Evolutionary conservation across 768 basidiomycete species (phyloP), one percentile per base, ranked within the genome.

Genomic region (Leucocoprinus birnbaumii): DNA sequence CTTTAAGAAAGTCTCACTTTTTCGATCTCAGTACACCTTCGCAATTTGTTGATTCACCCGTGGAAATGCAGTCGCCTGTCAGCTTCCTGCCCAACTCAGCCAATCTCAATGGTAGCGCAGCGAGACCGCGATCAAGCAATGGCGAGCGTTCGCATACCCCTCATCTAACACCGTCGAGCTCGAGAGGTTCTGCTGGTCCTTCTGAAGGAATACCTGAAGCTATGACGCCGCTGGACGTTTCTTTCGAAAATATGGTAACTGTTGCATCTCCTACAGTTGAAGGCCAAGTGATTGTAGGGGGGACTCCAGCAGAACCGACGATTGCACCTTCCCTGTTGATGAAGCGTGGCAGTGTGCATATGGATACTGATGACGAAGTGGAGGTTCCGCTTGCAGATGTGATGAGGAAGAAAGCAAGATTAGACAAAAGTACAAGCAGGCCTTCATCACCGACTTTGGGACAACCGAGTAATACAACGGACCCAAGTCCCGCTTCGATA

Each of bases 1-100:
- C 61, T 19, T 70, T 51, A 63, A 62, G 19, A 55, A 49, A 13
- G 61, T 31, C 31, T 31, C 31, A 31, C 6, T 31, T 31, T 11
- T 31, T 31, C 11, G 31, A 31, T 31, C 11, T 31, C 6, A 31
- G 6, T 31, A 31, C 31, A 5, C 31, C 31, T 11, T 31, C 31
- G 6, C 31, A 5, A 31, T 31, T 31, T 31, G 31, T 31, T 31
- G 31, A 31, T 38, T 38, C 16, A 16, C 38, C 38, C n/a, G 38
- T 38, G 16, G 11, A 38, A 38, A n/a, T 14, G 38, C 38, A n/a
- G 9, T 38, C 38, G 16, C 9, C 38, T 3, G 38, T n/a, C n/a
- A 16, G 26, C 31, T 35, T 48, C 11, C n/a, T n/a, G 9, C 14
- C 27, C 18, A 11, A 27, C 18, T 19, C 16, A 22, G 4, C 18